Conservation (phyloP, 148 eudicot genomes). For the Dianthus caryophyllus region DNA sequence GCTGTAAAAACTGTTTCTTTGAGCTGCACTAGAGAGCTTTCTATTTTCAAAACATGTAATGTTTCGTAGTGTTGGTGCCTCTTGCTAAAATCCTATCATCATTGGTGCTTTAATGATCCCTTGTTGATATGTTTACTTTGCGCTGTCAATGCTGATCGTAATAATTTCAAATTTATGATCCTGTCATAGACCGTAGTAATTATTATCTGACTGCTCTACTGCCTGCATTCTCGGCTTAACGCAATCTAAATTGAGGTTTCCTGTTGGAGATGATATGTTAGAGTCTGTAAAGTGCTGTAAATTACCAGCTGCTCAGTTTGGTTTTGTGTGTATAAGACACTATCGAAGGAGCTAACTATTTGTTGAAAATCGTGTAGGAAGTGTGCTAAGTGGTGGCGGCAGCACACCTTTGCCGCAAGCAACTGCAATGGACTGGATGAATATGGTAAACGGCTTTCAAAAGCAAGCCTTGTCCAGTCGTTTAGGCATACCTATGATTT, state of each 20-base stretch:
- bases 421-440: conserved; percentile 63
- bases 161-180: neutral
- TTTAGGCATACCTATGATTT: conserved; percentile 75
- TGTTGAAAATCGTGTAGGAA: conserved; percentile 43
- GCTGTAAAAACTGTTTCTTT: neutral
- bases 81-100: neutral
- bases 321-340: neutral
- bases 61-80: neutral
- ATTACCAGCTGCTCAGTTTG: neutral
- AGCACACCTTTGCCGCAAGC: conserved; percentile 64
- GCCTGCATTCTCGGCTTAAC: neutral
- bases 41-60: neutral
- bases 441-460: conserved; percentile 61
- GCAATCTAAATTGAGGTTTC: neutral
- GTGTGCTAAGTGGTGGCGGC: conserved; percentile 76
- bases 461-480: conserved; percentile 63
- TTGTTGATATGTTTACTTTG: neutral
- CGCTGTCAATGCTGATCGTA: neutral
- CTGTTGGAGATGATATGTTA: neutral
- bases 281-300: neutral
- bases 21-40: neutral
- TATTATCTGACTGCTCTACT: neutral
- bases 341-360: conserved; percentile 16
- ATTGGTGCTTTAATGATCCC: neutral
- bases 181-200: neutral